A percentile compares a stretch with the other conserved stretches of the same genome.
Evolutionary conservation across 2,329 filamentous ascomycete species (phyloP).

Genomic region (Aspergillus amoenus): DNA sequence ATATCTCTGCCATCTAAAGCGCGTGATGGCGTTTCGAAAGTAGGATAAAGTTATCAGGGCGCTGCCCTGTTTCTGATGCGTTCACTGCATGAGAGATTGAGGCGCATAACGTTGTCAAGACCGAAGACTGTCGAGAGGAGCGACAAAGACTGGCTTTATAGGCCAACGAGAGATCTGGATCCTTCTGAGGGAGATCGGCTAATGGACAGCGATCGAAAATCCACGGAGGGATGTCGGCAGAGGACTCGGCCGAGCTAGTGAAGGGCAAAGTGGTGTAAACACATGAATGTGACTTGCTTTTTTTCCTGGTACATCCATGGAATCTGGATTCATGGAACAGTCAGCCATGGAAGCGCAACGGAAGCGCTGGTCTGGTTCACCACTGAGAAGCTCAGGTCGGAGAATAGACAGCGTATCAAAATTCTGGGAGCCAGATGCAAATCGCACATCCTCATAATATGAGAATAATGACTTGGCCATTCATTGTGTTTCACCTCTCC

Average conservation of each 20-base stretch:
- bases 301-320: not conserved
- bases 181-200: no score
- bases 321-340: constrained; percentile 6
- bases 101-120: no score
- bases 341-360: constrained; percentile 17
- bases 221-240: no score
- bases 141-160: no score
- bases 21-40: not conserved
- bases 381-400: not conserved
- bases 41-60: not conserved
- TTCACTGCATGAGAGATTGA: not conserved
- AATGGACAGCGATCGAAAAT: no score
- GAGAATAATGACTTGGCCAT: constrained; percentile 6
- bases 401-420: not conserved
- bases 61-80: constrained; percentile 1
- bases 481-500: constrained; percentile 13
- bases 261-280: not conserved
- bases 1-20: not conserved
- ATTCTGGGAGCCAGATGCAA: constrained; percentile 11
- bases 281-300: not conserved
- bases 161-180: no score
- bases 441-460: constrained; percentile 7
- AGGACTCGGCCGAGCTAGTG: not conserved
- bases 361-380: constrained; percentile 15
- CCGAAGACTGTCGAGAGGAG: no score